phyloP scores from a whole-genome alignment of 2,329 filamentous ascomycete species.

The Trichoderma gracile region DNA sequence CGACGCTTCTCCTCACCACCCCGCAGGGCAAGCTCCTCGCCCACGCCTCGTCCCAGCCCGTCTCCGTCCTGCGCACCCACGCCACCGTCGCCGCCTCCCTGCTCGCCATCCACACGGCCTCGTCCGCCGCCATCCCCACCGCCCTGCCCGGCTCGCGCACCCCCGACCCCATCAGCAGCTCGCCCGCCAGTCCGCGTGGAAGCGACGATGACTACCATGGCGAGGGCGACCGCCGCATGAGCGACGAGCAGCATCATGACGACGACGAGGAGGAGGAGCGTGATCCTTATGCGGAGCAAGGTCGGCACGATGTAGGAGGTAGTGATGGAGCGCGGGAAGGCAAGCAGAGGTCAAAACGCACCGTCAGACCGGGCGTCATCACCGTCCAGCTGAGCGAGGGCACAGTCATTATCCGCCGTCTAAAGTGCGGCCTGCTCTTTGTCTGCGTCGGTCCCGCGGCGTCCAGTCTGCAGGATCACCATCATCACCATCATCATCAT shows the following conservation, averaged over 20 bases:
- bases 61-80: constrained; percentile 60
- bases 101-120: constrained; percentile 57
- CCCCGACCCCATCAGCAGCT: constrained; percentile 33
- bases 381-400: constrained; percentile 61
- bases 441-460: constrained; percentile 57
- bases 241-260: neutral
- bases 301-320: neutral
- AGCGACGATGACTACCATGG: constrained; percentile 26
- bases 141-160: constrained; percentile 44
- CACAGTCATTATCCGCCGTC: constrained; percentile 58
- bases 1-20: constrained; percentile 61
- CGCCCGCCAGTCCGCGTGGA: constrained; percentile 32
- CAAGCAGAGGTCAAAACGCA: constrained; percentile 12
- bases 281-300: no score
- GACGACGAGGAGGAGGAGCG: neutral
- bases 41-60: constrained; percentile 58
- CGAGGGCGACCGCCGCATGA: neutral
- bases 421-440: constrained; percentile 62
- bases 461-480: constrained; percentile 31
- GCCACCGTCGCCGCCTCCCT: constrained; percentile 64
- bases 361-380: constrained; percentile 46
- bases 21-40: constrained; percentile 64
- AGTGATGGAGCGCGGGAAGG: constrained; percentile 4
- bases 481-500: constrained; percentile 22
- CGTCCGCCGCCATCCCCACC: constrained; percentile 44